Evolutionary conservation across 805 yeast genomes (phyloP).

Genomic region (Peterozyma toletana): DNA sequence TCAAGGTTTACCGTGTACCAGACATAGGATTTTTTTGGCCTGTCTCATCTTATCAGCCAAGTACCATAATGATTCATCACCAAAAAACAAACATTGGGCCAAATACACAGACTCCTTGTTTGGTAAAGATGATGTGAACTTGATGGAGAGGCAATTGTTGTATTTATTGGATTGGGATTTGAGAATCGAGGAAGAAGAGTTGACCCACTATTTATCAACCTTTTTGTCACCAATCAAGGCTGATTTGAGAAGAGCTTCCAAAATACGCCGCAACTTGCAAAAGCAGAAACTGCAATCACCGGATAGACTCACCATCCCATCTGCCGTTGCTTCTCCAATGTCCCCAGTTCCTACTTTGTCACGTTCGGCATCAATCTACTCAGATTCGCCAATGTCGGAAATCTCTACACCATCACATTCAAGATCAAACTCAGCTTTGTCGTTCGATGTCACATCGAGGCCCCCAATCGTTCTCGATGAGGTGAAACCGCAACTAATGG

Average conservation of each 20-base stretch:
- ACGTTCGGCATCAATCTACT: neutral
- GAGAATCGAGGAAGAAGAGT: slow-evolving; percentile 35
- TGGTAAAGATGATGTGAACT: slow-evolving; percentile 58
- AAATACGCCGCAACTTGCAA: slow-evolving; percentile 17
- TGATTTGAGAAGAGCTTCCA: slow-evolving; percentile 23
- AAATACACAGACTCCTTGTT: slow-evolving; percentile 71
- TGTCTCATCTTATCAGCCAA: slow-evolving; percentile 69
- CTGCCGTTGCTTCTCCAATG: slow-evolving; percentile 1
- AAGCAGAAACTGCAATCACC: neutral
- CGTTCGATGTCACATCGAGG: neutral
- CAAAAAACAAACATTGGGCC: slow-evolving; percentile 76
- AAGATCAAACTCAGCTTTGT: slow-evolving; percentile 5
- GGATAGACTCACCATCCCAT: neutral
- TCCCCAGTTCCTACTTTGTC: slow-evolving; percentile 1
- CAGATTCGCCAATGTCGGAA: neutral
- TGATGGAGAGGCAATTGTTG: slow-evolving; percentile 75
- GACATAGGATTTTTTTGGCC: slow-evolving; percentile 71
- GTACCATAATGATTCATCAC: slow-evolving; percentile 71
- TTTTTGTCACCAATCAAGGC: slow-evolving; percentile 46
- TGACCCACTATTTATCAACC: slow-evolving; percentile 30
- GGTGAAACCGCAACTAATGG: neutral
- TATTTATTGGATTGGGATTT: slow-evolving; percentile 68
- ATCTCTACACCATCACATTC: slow-evolving; percentile 3
- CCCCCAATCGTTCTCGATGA: too few species aligned
- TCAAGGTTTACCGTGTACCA: slow-evolving; percentile 71